These are phyloP conservation scores for Sabuloglossum arenarium DNA, from an alignment of 495 filamentous ascomycete species.

Conservation along the genomic window DNA sequence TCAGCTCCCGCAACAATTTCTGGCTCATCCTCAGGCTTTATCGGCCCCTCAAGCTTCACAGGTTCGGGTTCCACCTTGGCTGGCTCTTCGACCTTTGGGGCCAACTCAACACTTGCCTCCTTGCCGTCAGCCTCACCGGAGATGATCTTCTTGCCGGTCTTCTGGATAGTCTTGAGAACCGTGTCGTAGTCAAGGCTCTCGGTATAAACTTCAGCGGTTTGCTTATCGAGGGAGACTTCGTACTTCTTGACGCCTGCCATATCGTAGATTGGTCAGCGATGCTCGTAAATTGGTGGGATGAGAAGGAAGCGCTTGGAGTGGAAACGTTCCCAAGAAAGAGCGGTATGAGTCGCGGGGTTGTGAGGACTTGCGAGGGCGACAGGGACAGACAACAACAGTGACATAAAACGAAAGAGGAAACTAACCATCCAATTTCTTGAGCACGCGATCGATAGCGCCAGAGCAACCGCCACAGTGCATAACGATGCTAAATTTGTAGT, in stretches of 20 bases:
- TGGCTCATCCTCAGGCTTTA: no score
- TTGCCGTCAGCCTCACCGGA: constrained; percentile 34
- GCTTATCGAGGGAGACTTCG: constrained; percentile 66
- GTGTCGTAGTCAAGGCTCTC: constrained; percentile 49
- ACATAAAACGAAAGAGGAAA: background rate
- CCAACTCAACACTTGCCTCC: background rate
- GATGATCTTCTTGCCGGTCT: constrained; percentile 85
- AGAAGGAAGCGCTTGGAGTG: background rate
- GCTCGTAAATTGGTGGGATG: background rate
- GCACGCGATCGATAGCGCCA: constrained; percentile 66
- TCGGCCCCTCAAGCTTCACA: no score
- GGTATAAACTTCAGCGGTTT: constrained; percentile 54
- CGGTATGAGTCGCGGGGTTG: background rate
- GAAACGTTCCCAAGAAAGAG: no score
- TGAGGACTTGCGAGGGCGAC: background rate
- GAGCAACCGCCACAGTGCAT: constrained; percentile 55
- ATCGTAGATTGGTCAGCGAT: background rate
- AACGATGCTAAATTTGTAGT: constrained; percentile 47
- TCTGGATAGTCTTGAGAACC: constrained; percentile 74
- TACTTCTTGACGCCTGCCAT: constrained; percentile 60
- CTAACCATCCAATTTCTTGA: constrained; percentile 81
- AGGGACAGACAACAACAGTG: background rate
- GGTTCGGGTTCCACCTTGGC: no score
- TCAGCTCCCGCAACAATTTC: background rate
- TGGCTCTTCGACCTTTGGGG: background rate